Evolutionary conservation across 2,329 filamentous ascomycete genomes (phyloP).

Genomic region (Ambrosiella beaveri): DNA sequence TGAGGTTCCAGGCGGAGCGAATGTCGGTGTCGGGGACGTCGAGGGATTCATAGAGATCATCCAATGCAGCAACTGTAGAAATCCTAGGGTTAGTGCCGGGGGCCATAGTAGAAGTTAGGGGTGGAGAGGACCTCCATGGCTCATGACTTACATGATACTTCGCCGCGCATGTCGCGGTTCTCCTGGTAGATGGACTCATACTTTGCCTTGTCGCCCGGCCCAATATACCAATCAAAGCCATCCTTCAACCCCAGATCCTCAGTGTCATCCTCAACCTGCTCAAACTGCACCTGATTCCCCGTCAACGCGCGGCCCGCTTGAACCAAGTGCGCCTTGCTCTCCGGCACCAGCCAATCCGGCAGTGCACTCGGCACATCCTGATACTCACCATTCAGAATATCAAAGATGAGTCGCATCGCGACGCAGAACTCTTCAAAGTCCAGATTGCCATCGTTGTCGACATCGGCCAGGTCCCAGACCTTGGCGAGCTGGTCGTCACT

Average conservation of each 20-base stretch:
- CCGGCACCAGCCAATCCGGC: conserved; percentile 92
- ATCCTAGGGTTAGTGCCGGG: not conserved
- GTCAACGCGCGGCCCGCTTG: conserved; percentile 67
- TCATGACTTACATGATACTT: conserved; percentile 50
- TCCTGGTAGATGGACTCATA: conserved; percentile 97
- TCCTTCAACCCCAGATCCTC: conserved; percentile 77
- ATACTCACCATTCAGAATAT: conserved; percentile 90
- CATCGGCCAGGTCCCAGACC: conserved; percentile 93
- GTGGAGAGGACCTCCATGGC: not conserved
- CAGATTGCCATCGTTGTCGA: conserved; percentile 91
- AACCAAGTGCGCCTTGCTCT: conserved; percentile 82
- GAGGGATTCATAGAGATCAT: conserved; percentile 69
- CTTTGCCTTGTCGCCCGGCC: conserved; percentile 71
- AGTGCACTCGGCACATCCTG: conserved; percentile 68
- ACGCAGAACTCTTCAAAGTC: conserved; percentile 99
- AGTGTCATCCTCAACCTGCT: conserved; percentile 65
- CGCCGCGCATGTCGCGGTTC: conserved; percentile 72
- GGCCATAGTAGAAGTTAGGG: not conserved
- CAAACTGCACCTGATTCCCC: conserved; percentile 65
- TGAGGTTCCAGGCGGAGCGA: conserved; percentile 87
- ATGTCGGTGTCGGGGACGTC: conserved; percentile 63
- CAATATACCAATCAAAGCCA: conserved; percentile 99
- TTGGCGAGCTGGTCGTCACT: conserved; percentile 70
- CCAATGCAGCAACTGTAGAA: conserved; percentile 50
- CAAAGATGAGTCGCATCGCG: conserved; percentile 94